Percentiles rank a stretch among this genome's conserved stretches.
Conservation (phyloP, 768 basidiomycete genomes). For the Amanita inopinata region DNA sequence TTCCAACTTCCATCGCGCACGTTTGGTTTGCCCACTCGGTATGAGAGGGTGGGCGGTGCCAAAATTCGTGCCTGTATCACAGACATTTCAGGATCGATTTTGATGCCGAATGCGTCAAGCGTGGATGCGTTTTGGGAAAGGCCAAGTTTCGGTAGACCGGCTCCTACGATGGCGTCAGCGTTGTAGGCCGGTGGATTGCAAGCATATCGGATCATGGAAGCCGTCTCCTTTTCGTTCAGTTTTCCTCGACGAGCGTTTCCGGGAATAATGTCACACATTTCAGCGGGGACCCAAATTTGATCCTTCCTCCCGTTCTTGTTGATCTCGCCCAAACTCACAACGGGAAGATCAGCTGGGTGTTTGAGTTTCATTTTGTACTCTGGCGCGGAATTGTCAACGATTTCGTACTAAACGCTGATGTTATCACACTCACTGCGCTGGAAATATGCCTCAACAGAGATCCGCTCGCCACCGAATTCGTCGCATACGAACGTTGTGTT, state of each 20-base stretch:
- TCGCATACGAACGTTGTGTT: conserved; percentile 19
- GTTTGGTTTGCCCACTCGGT: conserved; percentile 34
- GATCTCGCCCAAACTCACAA: conserved; percentile 37
- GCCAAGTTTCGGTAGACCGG: conserved; percentile 4
- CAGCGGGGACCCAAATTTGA: conserved; percentile 44
- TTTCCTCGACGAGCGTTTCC: conserved; percentile 52
- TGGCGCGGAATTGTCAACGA: no score
- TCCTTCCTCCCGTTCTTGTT: conserved; percentile 34
- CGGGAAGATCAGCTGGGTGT: conserved; percentile 19
- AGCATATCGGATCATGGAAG: conserved; percentile 62
- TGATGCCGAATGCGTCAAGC: conserved; percentile 47
- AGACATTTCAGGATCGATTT: conserved; percentile 48
- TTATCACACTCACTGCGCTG: conserved; percentile 42
- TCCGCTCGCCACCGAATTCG: conserved; percentile 29
- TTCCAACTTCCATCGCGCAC: conserved; percentile 68
- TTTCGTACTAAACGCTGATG: no score
- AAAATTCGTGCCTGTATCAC: conserved; percentile 60
- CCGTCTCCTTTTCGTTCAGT: conserved; percentile 51
- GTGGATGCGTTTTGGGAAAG: conserved; percentile 27
- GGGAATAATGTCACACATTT: conserved; percentile 55
- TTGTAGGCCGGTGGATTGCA: conserved; percentile 45
- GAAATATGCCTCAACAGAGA: conserved; percentile 62
- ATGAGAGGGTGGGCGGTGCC: conserved; percentile 45
- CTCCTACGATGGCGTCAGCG: conserved; percentile 2
- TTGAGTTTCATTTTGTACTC: conserved; percentile 13